Evolutionary conservation across 2,329 filamentous ascomycete species (phyloP), one percentile per base, ranked within the genome.

Genomic region (Fusarium protoensiforme): DNA sequence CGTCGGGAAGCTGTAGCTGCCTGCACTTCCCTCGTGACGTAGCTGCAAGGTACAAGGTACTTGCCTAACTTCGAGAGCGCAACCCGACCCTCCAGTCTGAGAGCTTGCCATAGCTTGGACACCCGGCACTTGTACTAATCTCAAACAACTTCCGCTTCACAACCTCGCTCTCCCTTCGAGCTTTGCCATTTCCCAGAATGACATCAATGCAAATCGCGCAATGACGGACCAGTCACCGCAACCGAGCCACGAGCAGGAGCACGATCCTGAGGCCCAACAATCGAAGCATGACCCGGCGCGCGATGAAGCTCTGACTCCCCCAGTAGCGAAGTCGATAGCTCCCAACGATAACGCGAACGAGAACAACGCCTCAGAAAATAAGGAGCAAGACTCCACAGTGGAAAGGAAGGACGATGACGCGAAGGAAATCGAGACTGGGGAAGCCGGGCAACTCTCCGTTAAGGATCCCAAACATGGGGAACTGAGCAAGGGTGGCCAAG

Each of bases 171-270:
- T 69, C 61, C 61, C 59, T 39, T 51, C 64, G 64, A 53, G 69
- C 69, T 36, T 54, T 53, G 16, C 67, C 63, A 31, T 64, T 64
- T 68, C 74, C 64, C 78, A 81, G 77, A 65, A 81, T 81, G 80
- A 78, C 65, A 76, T 65, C 73, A 74, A 72, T 72, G 66, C 68
- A 48, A 60, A 72, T 66, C 69, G 69, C 72, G 77, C 79, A 81
- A 86, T 86, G 84, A 85, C 84, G 79, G 81, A 84, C 76, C 80
- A 78, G 78, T 79, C 82, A 79, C 80, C 82, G 74, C 75, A 77
- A 66, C 74, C 73, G 77, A 80, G 78, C 78, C 78, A 79, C 53
- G 67, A 73, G 53, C 71, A 73, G 68, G 72, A 72, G 54, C 70
- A 41, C 61, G 61, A 72, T 62, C 68, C 59, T 56, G 61, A 72